Evolutionary conservation across 2,329 filamentous ascomycete species (phyloP).

Genomic region (Cadophora sp.): DNA sequence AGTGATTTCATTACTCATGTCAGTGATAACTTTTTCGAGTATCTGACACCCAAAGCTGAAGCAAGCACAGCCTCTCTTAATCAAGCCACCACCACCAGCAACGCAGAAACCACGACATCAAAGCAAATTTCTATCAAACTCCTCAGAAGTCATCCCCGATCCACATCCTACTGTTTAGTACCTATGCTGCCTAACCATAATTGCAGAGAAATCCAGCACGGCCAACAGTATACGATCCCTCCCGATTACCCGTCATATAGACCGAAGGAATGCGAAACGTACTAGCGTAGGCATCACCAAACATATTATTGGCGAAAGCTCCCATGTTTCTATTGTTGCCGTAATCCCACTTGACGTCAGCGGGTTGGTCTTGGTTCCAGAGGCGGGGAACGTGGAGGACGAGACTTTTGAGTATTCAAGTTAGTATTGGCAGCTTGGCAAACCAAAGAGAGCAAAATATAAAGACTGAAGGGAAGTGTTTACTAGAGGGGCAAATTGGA

Average conservation of each 20-base stretch:
- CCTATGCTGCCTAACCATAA: background rate
- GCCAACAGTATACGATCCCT: conserved; percentile 14
- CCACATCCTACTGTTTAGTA: background rate
- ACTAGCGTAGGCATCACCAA: conserved; percentile 1
- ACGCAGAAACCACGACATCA: background rate
- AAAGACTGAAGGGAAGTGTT: background rate
- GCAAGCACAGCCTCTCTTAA: background rate
- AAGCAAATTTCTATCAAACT: background rate
- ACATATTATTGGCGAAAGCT: conserved; percentile 8
- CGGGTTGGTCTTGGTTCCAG: conserved; percentile 14
- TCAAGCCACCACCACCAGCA: background rate
- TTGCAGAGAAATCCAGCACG: conserved; percentile 11
- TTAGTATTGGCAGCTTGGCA: background rate
- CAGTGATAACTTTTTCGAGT: no score
- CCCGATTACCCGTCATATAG: conserved; percentile 1
- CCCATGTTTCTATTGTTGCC: conserved; percentile 3
- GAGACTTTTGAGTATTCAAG: background rate
- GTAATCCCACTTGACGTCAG: conserved; percentile 2
- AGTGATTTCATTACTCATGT: no score
- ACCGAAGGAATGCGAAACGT: conserved; percentile 13
- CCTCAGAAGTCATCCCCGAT: background rate
- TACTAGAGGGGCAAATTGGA: conserved; percentile 8
- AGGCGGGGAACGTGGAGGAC: conserved; percentile 12
- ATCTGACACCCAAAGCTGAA: no score
- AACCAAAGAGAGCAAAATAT: background rate